phyloP scores from a whole-genome alignment of 2,329 filamentous ascomycete species.

The Clarireedia homoeocarpa region DNA sequence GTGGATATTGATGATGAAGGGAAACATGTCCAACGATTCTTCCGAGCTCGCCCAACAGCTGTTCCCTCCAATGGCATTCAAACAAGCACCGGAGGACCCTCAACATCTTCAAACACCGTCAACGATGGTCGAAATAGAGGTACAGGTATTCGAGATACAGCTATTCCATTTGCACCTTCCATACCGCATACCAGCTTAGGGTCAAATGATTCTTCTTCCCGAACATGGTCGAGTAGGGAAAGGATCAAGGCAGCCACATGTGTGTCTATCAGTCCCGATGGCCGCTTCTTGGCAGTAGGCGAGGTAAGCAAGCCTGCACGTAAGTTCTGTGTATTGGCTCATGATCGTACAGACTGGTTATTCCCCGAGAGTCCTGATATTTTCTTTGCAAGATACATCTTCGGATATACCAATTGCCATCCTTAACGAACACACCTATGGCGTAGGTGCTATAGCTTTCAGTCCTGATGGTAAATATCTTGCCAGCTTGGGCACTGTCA shows the following conservation, averaged over 20 bases:
- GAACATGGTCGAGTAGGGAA: slow-evolving; percentile 82
- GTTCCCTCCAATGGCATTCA: slow-evolving; percentile 51
- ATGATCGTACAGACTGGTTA: slow-evolving; percentile 63
- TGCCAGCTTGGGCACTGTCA: slow-evolving; percentile 78
- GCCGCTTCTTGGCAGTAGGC: slow-evolving; percentile 80
- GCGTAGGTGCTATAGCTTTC: slow-evolving; percentile 83
- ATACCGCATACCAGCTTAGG: slow-evolving; percentile 34
- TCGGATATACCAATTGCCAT: slow-evolving; percentile 77
- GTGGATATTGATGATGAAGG: slow-evolving; percentile 65
- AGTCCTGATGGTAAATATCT: slow-evolving; percentile 80
- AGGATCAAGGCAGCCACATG: slow-evolving; percentile 92
- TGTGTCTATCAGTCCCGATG: slow-evolving; percentile 79
- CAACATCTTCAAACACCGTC: slow-evolving; percentile 46
- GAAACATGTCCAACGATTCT: slow-evolving; percentile 72
- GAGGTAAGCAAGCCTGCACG: slow-evolving; percentile 48
- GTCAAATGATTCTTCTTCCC: slow-evolving; percentile 58
- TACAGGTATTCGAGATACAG: slow-evolving; percentile 41
- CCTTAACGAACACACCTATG: slow-evolving; percentile 83
- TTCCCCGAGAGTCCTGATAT: slow-evolving; percentile 82
- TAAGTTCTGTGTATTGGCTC: slow-evolving; percentile 18
- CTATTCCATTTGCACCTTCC: slow-evolving; percentile 29
- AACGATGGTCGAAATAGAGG: slow-evolving; percentile 55
- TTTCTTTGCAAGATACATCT: slow-evolving; percentile 72
- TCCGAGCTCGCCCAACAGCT: slow-evolving; percentile 73
- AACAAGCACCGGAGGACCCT: slow-evolving; percentile 45